Conservation (phyloP, 371 early-diverging fungal genomes). For the Mucor saturninus region DNA sequence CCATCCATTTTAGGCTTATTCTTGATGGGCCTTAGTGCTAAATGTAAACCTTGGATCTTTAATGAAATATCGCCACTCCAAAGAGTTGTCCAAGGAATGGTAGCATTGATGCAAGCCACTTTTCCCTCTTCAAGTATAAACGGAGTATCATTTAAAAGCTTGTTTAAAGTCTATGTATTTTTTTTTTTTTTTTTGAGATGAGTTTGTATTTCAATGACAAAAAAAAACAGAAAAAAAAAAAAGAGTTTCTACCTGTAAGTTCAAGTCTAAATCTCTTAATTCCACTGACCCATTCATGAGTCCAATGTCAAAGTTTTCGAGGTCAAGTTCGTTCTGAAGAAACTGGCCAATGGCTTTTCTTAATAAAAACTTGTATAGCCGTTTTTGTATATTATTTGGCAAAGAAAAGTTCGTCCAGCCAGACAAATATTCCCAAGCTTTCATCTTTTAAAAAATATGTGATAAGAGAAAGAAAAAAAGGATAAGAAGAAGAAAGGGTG, state of each 20-base stretch:
- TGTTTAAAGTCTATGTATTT: constrained; percentile 52
- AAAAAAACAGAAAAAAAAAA: not conserved
- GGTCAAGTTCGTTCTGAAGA: constrained; percentile 77
- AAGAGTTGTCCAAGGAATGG: constrained; percentile 84
- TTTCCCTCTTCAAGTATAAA: constrained; percentile 70
- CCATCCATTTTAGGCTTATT: constrained; percentile 34
- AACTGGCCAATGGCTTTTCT: constrained; percentile 87
- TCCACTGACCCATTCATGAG: constrained; percentile 81
- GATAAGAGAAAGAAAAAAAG: not conserved
- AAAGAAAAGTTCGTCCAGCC: constrained; percentile 58
- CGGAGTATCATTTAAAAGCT: constrained; percentile 70
- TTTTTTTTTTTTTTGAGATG: not conserved
- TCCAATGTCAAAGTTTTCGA: constrained; percentile 87
- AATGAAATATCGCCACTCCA: constrained; percentile 79
- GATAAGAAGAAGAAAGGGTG: not conserved
- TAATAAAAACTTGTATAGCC: constrained; percentile 83
- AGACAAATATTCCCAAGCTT: constrained; percentile 53
- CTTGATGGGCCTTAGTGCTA: constrained; percentile 62
- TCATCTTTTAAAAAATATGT: constrained; percentile 21
- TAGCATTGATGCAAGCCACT: constrained; percentile 73
- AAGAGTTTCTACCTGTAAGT: constrained; percentile 64
- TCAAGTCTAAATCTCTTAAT: constrained; percentile 79
- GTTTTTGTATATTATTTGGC: constrained; percentile 81
- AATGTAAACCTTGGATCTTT: constrained; percentile 72
- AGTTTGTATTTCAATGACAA: not conserved